Evolutionary conservation across 2,329 filamentous ascomycete genomes (phyloP), one percentile per base, ranked within the genome.

Genomic region (Chrysoporthe austroafricana): DNA sequence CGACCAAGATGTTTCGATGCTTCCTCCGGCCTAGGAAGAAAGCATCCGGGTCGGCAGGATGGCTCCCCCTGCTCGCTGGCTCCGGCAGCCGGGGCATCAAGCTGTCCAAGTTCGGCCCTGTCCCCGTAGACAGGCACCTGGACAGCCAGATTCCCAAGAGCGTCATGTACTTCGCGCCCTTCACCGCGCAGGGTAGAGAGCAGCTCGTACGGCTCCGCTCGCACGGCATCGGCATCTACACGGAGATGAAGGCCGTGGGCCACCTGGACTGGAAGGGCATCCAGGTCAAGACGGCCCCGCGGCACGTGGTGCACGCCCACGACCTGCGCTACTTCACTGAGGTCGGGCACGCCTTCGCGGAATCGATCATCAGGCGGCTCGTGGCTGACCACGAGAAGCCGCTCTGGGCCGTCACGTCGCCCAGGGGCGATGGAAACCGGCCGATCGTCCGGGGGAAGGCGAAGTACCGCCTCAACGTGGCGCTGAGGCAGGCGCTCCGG

Each of bases 401-500:
- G 26, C 62, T 69, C 9, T 69, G 68, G 68, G 46, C 44, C 32
- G 18, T 36, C 11, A 56, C 62, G 4, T 14, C 44, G 39, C 32
- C 32, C 26, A 48, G 7, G 43, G 34, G 44, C 58, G 32, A 39
- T 16, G 44, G 21, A 2, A 34, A 36, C 1, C 34, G 11, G 32
- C 36, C 68, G 11, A 61, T 69, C 39, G 52, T 69, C 44, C 63
- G 58, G 11, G 66, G 60, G 4, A 60, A 63, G 65, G 50, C 44
- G 18, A 58, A 43, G 13, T 39, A 62, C 9, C 72, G 71, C 26
- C 44, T 73, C 36, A 64, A 71, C 56, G 59, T 48, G 13, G 73
- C 71, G 13, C 65, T 74, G 34, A 62, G 68, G 18, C 66, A 65
- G 43, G 74, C 74, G 6, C 71, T 76, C 66, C 58, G 34, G 32